phyloP scores from a whole-genome alignment of 306 rosid genomes.

The Sesbania bispinosa region DNA sequence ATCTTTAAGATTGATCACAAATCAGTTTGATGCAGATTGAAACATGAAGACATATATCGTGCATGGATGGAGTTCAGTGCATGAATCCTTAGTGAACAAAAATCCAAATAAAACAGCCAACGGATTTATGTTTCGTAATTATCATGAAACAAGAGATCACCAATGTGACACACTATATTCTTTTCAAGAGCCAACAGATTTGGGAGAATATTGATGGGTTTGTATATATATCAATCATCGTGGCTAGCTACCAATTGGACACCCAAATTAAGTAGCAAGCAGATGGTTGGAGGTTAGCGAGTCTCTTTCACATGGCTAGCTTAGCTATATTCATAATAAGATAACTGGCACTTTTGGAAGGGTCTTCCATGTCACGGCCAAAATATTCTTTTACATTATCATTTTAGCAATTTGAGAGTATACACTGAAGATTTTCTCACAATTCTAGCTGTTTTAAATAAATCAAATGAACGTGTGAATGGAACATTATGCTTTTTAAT shows the following conservation, averaged over 20 bases:
- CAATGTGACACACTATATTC: conserved; percentile 21
- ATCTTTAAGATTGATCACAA: too few species aligned
- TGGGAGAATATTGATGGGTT: conserved; percentile 24
- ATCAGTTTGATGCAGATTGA: neutral
- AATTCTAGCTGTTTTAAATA: neutral
- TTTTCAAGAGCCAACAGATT: conserved; percentile 30
- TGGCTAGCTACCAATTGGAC: conserved; percentile 16
- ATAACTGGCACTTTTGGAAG: conserved; percentile 18
- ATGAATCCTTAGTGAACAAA: conserved; percentile 25
- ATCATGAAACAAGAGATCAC: conserved; percentile 24
- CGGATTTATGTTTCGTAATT: conserved; percentile 36
- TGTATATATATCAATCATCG: conserved; percentile 12
- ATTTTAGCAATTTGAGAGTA: neutral
- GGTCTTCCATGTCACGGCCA: neutral
- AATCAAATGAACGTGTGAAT: too few species aligned
- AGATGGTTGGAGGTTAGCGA: conserved; percentile 40
- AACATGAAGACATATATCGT: conserved; percentile 10
- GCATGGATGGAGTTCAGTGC: conserved; percentile 12
- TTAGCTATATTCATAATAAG: conserved; percentile 17
- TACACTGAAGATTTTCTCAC: neutral
- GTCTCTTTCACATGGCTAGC: conserved; percentile 32
- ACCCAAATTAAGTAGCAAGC: too few species aligned
- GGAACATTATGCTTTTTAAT: too few species aligned
- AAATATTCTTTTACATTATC: conserved; percentile 22
- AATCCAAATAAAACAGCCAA: conserved; percentile 35